Evolutionary conservation across 23 red algal genomes (phyloP), one percentile per base, ranked within the genome.

Genomic region (Gracilaria gracilis): DNA sequence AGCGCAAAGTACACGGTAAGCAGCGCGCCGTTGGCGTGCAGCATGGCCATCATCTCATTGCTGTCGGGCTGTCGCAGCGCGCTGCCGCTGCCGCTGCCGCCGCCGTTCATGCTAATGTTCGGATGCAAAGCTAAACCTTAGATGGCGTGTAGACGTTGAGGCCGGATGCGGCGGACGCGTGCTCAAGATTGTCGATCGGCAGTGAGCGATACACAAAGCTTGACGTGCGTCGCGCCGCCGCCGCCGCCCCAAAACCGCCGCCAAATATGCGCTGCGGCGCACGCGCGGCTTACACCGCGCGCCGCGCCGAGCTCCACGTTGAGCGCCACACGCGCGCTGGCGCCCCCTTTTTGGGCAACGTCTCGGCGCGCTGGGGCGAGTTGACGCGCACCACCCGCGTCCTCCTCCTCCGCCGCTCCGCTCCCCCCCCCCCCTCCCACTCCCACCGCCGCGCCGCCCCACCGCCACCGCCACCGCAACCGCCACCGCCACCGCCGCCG

Each of bases 1-100:
- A 66, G 38, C 2, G 17, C 79, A 37, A 83, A 83, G 61, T 83
- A 83, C 9, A 53, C 57, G 61, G 79, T 66, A 46, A 83, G 79
- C 61, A 66, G n/a, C 3, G 57, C 61, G 7, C 39, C 50, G 54
- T 83, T 83, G 48, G 57, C 79, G 15, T 65, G 40, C 38, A 83
- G 32, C 79, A 83, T 83, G 57, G 55, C 57, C 79, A 65, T 42
- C 79, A 83, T 83, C 53, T 83, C 57, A 0, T 64, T 44, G 42
- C 11, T 62, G n/a, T 61, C 55, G 20, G 79, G 79, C 79, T 83
- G 79, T 59, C 57, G 16, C 15, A 83, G 46, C 19, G 78, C 49
- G 49, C 54, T 61, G 78, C 59, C 27, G 49, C 58, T 81, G 35
- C 6, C 57, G 78, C n/a, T n/a, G n/a, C n/a, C n/a, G n/a, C n/a